Evolutionary conservation across 345 rosid genomes (phyloP).

Genomic region (Sisymbrium irio): DNA sequence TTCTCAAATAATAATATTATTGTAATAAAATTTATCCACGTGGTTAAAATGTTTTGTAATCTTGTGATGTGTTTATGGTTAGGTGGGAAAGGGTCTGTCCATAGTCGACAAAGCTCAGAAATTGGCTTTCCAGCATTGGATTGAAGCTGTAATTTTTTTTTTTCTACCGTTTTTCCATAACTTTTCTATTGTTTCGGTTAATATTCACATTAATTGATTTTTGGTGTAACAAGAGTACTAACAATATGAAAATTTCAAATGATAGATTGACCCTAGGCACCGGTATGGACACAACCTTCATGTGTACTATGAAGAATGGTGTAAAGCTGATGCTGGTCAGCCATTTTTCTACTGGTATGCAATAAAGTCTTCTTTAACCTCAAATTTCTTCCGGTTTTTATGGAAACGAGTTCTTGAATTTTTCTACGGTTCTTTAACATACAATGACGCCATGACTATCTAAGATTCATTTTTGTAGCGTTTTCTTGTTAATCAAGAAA

Average conservation of each 20-base stretch:
- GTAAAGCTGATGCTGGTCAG: conserved; percentile 65
- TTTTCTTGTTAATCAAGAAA: conserved; percentile 19
- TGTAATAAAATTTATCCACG: not conserved
- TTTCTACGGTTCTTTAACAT: not conserved
- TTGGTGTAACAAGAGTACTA: not conserved
- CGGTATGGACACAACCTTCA: conserved; percentile 84
- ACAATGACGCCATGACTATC: not conserved
- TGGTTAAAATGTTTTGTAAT: not conserved
- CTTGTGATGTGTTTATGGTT: conserved; percentile 21
- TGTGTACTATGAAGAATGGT: conserved; percentile 77
- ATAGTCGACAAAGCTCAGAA: conserved; percentile 66
- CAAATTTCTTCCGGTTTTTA: not conserved
- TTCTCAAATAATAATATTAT: not conserved
- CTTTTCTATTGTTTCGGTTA: not conserved
- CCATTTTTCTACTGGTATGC: conserved; percentile 89
- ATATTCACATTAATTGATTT: not conserved
- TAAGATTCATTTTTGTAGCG: not conserved
- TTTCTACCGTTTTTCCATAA: not conserved
- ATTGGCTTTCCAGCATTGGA: conserved; percentile 94
- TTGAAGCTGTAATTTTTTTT: conserved; percentile 52
- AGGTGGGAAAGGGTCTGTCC: conserved; percentile 79
- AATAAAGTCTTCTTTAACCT: not conserved
- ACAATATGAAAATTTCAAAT: not conserved
- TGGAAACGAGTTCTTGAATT: not conserved
- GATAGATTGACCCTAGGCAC: conserved; percentile 89